Conservation (phyloP, 306 rosid genomes). For the Castanopsis chinensis region DNA sequence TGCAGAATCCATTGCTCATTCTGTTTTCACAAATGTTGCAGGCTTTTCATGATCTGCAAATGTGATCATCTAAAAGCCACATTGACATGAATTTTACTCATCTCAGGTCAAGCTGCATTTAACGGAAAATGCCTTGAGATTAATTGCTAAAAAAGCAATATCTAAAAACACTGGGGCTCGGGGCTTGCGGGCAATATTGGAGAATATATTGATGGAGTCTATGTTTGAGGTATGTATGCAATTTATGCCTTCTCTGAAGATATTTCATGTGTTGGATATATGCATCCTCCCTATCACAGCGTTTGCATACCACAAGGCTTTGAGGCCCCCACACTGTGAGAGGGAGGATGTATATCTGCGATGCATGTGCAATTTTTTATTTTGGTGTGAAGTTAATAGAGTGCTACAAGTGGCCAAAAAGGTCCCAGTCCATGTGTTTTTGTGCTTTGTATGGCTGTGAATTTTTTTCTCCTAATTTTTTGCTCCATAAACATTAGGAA, state of each 20-base stretch:
- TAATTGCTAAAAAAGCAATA: constrained; percentile 78
- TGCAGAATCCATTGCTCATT: constrained; percentile 16
- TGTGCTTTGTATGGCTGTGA: background rate
- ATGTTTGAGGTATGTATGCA: constrained; percentile 92
- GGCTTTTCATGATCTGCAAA: constrained; percentile 6
- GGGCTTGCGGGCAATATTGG: constrained; percentile 79
- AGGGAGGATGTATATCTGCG: too few relatives aligned
- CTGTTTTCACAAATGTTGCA: constrained; percentile 5
- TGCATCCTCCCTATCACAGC: too few relatives aligned
- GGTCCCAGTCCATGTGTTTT: background rate
- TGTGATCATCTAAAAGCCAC: constrained; percentile 18
- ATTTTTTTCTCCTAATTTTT: background rate
- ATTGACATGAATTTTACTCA: constrained; percentile 11
- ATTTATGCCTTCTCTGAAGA: constrained; percentile 7
- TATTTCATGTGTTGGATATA: too few relatives aligned
- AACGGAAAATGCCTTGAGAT: constrained; percentile 59
- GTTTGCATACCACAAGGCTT: too few relatives aligned
- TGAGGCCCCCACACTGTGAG: too few relatives aligned
- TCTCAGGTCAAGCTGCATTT: constrained; percentile 84
- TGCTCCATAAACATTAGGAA: constrained; percentile 1
- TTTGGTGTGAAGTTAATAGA: background rate
- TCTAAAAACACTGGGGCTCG: constrained; percentile 91
- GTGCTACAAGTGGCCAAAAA: background rate
- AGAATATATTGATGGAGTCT: constrained; percentile 83
- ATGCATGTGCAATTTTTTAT: too few relatives aligned